Base-by-base conservation (phyloP, 176 grass and related monocot genomes). In the Raddia guianensis region DNA sequence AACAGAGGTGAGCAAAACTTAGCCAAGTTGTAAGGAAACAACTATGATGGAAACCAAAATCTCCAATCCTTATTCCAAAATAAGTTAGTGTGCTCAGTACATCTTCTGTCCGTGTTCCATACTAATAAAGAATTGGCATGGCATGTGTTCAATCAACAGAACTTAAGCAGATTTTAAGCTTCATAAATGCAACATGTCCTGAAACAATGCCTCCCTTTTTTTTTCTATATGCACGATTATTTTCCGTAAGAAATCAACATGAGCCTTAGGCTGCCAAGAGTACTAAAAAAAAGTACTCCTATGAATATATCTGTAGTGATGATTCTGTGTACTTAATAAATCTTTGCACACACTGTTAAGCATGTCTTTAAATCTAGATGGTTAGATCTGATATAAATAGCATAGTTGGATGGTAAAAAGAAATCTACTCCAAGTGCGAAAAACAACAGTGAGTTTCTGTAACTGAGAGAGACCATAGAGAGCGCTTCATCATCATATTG, bases 401-500 rank as follows among this genome's bases (percentile, higher is more conserved):
- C 49, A 19, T 50, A 33, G 49, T 70, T 70, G 44, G 46, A 70
- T 50, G 12, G 20, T 14, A 70, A 70, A 70, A 70, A 21, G 9
- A 82, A 44, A 63, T 72, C 53, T 40, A 73, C 47, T 64, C 2
- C 11, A 18, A 52, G 12, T 42, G 12, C 50, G 42, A 9, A 18
- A 49, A 45, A 60, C 20, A 70, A 49, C 16, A 5, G 9, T 46
- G 70, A n/a, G 48, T 34, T 49, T 66, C 34, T 12, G 48, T 64
- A 61, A 61, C 14, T 54, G 58, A n/a, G 79, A 84, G 63, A 74
- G 48, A 98, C 95, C 95, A 98, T 89, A 47, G 95, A 91, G 62
- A 98, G 85, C 49, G 90, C 84, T 12, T 98, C 88, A 21, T 93
- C 83, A 37, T 98, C 92, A 85, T 89, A 80, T 34, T 88, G 86